phyloP scores from a whole-genome alignment of 306 rosid genomes.

The Argentina anserina region DNA sequence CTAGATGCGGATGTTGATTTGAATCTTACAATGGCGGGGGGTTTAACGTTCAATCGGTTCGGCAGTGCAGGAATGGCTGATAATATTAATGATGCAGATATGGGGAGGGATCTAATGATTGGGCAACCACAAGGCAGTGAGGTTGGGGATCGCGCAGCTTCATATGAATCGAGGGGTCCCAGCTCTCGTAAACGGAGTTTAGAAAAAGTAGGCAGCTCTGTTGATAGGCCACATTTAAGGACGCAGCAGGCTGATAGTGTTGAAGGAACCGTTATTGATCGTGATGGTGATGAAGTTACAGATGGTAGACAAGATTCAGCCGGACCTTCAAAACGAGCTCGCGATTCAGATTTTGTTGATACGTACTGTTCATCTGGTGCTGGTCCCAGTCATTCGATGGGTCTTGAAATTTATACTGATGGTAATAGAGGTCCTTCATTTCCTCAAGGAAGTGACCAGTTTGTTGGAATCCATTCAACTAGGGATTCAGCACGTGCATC shows the following conservation, averaged over 20 bases:
- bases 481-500: constrained; percentile 94
- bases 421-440: constrained; percentile 60
- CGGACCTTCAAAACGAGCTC: constrained; percentile 89
- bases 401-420: constrained; percentile 59
- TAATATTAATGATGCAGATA: constrained; percentile 63
- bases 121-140: constrained; percentile 98
- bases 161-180: constrained; percentile 97
- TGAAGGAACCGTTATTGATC: constrained; percentile 97
- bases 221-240: constrained; percentile 62
- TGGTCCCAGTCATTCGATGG: constrained; percentile 90
- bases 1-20: constrained; percentile 69
- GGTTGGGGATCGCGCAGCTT: constrained; percentile 95
- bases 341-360: constrained; percentile 78
- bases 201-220: constrained; percentile 87
- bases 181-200: constrained; percentile 90
- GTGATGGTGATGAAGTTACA: constrained; percentile 95
- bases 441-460: constrained; percentile 67
- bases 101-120: constrained; percentile 97
- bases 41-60: constrained; percentile 50
- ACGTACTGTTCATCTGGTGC: constrained; percentile 82
- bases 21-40: constrained; percentile 89
- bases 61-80: constrained; percentile 66
- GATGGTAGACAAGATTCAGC: constrained; percentile 82
- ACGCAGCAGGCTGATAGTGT: constrained; percentile 94
- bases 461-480: constrained; percentile 59